Conservation (phyloP, 805 yeast species). For the Candida railenensis region DNA sequence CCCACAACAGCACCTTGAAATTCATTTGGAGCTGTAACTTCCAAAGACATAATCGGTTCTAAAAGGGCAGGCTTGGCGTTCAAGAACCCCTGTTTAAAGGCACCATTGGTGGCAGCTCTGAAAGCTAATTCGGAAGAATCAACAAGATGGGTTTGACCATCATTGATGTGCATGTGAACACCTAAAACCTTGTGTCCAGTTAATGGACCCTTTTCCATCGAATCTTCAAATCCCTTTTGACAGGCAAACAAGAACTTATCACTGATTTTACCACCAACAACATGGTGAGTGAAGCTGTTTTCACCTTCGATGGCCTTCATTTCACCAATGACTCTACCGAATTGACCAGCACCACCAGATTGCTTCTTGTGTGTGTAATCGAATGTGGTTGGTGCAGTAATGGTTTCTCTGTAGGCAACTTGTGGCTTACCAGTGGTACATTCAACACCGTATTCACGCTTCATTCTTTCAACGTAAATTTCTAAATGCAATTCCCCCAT, state of each 20-base stretch:
- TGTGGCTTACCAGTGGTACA: conserved; percentile 97
- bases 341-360: conserved; percentile 99
- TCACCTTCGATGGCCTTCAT: conserved; percentile 63
- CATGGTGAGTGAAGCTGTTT: conserved; percentile 78
- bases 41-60: conserved; percentile 95
- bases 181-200: conserved; percentile 94
- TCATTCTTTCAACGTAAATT: conserved; percentile 97
- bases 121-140: conserved; percentile 96
- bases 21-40: conserved; percentile 92
- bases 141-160: conserved; percentile 96
- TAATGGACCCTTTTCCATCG: conserved; percentile 93
- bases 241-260: conserved; percentile 94
- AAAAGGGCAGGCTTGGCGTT: conserved; percentile 81
- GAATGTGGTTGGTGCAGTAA: conserved; percentile 67
- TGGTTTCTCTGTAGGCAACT: conserved; percentile 96
- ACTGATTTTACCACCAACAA: conserved; percentile 96
- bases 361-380: conserved; percentile 97
- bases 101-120: conserved; percentile 87
- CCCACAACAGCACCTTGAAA: conserved; percentile 95
- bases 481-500: conserved; percentile 98
- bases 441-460: conserved; percentile 93
- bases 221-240: conserved; percentile 92
- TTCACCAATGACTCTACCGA: conserved; percentile 91
- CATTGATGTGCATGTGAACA: conserved; percentile 88
- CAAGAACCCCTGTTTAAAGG: conserved; percentile 88